Conservation (phyloP, 805 yeast species). For the Wickerhamomyces ciferrii region DNA sequence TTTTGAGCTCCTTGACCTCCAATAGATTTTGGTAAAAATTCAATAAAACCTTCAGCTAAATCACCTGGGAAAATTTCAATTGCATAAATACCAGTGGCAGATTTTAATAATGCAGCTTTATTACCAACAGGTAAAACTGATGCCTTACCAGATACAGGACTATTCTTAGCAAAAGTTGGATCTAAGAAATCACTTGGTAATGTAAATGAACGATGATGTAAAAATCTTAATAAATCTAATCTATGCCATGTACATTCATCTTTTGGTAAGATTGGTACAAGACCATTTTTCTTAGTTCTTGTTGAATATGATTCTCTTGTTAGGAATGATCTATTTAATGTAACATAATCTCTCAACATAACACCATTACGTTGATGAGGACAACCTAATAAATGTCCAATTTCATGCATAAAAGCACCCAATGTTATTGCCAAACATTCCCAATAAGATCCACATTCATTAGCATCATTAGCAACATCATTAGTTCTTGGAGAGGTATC, state of each 20-base stretch:
- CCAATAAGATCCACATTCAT: conserved; percentile 85
- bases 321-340: conserved; percentile 76
- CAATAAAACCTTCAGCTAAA: conserved; percentile 45
- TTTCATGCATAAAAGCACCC: conserved; percentile 95
- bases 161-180: conserved; percentile 26
- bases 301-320: conserved; percentile 58
- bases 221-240: conserved; percentile 69
- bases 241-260: conserved; percentile 88
- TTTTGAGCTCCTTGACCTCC: conserved; percentile 61
- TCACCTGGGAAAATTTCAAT: conserved; percentile 56
- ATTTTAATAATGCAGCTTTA: conserved; percentile 39
- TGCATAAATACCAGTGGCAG: conserved; percentile 66
- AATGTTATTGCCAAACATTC: conserved; percentile 80
- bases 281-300: conserved; percentile 45
- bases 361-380: conserved; percentile 91
- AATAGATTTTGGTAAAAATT: conserved; percentile 49
- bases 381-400: conserved; percentile 86
- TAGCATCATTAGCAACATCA: conserved; percentile 88
- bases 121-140: conserved; percentile 39
- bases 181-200: conserved; percentile 60
- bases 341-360: conserved; percentile 82
- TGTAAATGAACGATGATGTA: conserved; percentile 76
- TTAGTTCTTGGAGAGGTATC: conserved; percentile 64
- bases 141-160: conserved; percentile 34
- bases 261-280: conserved; percentile 43